Conservation (phyloP, 1,284 basidiomycete species). For the Leccinum discolor region DNA sequence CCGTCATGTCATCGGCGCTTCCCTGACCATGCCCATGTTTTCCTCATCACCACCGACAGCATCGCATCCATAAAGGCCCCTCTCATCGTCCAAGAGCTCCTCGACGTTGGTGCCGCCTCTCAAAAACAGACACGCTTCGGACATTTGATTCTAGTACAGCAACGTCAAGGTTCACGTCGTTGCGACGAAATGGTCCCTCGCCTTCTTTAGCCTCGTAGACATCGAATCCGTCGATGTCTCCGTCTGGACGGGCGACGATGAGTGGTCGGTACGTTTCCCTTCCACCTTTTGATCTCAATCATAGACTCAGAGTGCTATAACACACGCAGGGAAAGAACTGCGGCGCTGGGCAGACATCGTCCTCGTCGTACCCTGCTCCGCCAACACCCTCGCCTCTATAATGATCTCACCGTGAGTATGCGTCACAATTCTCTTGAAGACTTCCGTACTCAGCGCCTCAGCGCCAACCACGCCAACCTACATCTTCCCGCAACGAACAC, state of each 20-base stretch:
- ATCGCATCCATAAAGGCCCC: constrained; percentile 65
- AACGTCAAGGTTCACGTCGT: constrained; percentile 85
- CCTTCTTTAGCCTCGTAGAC: constrained; percentile 65
- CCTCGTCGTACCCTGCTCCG: too few relatives aligned
- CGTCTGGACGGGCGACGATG: neutral
- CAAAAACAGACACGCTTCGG: neutral
- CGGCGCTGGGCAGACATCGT: too few relatives aligned
- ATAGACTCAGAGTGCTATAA: too few relatives aligned
- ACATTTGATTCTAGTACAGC: constrained; percentile 47
- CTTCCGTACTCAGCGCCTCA: constrained; percentile 89
- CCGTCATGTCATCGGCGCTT: constrained; percentile 16
- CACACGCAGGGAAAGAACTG: too few relatives aligned
- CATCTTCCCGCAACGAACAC: constrained; percentile 98
- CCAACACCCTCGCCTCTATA: too few relatives aligned
- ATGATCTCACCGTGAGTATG: too few relatives aligned
- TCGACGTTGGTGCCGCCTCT: constrained; percentile 52
- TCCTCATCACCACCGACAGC: constrained; percentile 89
- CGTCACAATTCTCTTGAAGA: constrained; percentile 45
- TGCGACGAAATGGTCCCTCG: constrained; percentile 76
- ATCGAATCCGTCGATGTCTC: neutral
- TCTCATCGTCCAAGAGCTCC: constrained; percentile 73
- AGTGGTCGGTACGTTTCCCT: neutral
- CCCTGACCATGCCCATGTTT: constrained; percentile 63
- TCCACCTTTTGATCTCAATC: neutral
- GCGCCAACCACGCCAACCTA: constrained; percentile 82